Conservation (phyloP, 2,329 filamentous ascomycete genomes). For the Sporothrix euskadiensis region DNA sequence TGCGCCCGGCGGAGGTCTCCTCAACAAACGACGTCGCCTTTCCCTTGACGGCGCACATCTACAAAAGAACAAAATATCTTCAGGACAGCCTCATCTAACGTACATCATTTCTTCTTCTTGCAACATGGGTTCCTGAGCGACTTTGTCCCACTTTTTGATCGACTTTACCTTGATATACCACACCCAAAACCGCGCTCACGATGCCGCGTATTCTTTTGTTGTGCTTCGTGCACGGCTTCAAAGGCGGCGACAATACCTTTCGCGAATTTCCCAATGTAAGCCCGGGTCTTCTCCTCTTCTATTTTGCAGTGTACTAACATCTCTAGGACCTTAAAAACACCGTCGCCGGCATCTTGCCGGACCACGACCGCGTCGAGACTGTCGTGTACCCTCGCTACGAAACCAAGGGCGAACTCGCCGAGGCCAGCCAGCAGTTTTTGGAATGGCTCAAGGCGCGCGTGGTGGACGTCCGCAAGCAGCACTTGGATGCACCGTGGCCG, state of each 20-base stretch:
- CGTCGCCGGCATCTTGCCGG: conserved; percentile 17
- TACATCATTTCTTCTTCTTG: background rate
- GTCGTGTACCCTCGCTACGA: conserved; percentile 72
- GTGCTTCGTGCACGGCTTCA: conserved; percentile 76
- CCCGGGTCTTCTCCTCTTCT: background rate
- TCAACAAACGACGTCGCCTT: background rate
- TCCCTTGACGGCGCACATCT: background rate
- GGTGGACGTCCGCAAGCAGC: conserved; percentile 72
- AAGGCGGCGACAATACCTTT: conserved; percentile 71
- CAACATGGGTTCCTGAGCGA: conserved; percentile 4
- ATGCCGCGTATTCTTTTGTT: conserved; percentile 62
- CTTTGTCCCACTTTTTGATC: background rate
- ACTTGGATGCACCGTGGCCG: conserved; percentile 70
- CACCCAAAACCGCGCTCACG: background rate
- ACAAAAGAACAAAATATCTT: background rate
- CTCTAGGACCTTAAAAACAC: conserved; percentile 47
- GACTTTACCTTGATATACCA: background rate
- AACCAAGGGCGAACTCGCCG: conserved; percentile 65
- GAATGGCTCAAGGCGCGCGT: conserved; percentile 74
- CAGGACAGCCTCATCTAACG: background rate
- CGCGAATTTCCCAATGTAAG: conserved; percentile 60
- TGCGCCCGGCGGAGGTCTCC: background rate
- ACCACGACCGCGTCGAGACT: conserved; percentile 49
- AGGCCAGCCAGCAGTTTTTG: conserved; percentile 49
- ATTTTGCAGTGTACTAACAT: background rate